Evolutionary conservation across 805 yeast species (phyloP).

Genomic region (Lachancea sp.): DNA sequence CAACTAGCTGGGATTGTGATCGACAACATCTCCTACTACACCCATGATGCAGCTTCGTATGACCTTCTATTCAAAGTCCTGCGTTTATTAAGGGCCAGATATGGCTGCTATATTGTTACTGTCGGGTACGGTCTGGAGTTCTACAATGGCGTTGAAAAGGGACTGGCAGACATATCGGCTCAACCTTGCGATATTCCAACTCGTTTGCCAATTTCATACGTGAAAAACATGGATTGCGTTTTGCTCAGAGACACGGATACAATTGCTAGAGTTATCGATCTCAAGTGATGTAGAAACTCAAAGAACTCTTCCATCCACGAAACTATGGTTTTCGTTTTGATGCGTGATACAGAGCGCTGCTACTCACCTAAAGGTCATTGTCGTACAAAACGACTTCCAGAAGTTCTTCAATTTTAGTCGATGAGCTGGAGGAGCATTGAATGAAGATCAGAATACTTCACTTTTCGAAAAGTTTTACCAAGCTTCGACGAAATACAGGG

Average conservation of each 20-base stretch:
- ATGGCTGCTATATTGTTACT: constrained; percentile 28
- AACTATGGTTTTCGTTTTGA: too few relatives aligned
- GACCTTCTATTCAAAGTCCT: constrained; percentile 16
- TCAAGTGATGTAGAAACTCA: background rate
- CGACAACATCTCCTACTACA: constrained; percentile 28
- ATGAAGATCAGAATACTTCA: constrained; percentile 1
- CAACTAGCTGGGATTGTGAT: constrained; percentile 28
- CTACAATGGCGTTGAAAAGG: constrained; percentile 24
- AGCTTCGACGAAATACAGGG: too few relatives aligned
- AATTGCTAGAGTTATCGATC: constrained; percentile 11
- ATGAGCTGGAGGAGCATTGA: too few relatives aligned
- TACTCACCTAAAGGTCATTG: background rate
- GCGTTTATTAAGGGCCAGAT: constrained; percentile 16
- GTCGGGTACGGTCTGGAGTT: constrained; percentile 25
- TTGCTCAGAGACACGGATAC: constrained; percentile 20
- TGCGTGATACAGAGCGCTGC: too few relatives aligned
- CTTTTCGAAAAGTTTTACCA: background rate
- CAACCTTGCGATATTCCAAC: constrained; percentile 13
- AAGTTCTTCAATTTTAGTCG: background rate
- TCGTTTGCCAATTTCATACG: constrained; percentile 20
- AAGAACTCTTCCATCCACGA: too few relatives aligned
- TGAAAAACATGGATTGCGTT: constrained; percentile 24
- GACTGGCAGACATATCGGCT: constrained; percentile 4
- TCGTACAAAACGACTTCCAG: background rate
- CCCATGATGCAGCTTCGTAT: constrained; percentile 16